Conservation (phyloP, 164 flowering plant genomes). For the Vitis rupestris region DNA sequence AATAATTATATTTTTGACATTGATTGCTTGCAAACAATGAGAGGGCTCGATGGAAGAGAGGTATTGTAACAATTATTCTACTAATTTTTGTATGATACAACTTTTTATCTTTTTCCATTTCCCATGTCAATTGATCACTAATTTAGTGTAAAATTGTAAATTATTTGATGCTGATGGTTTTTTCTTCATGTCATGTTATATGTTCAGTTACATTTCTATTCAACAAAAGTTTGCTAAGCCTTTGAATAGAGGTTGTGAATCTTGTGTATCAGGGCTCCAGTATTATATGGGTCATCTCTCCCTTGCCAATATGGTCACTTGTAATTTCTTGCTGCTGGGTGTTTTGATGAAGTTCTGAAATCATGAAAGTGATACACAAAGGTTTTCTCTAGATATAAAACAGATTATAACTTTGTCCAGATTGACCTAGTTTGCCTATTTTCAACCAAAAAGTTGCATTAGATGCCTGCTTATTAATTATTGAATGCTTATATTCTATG, state of each 20-base stretch:
- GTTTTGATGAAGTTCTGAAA: too few species aligned
- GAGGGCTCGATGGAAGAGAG: constrained; percentile 89
- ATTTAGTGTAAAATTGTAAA: too few species aligned
- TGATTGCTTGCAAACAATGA: constrained; percentile 94
- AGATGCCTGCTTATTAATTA: not conserved
- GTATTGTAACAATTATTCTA: constrained; percentile 28
- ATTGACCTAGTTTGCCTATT: too few species aligned
- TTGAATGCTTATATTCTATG: not conserved
- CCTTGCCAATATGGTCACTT: too few species aligned
- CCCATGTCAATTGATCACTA: not conserved
- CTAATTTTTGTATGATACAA: not conserved
- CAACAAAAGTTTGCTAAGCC: not conserved
- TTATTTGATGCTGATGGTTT: not conserved
- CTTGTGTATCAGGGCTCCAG: not conserved
- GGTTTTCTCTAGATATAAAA: too few species aligned
- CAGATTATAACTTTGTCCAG: too few species aligned
- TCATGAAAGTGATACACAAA: too few species aligned
- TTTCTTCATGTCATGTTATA: not conserved
- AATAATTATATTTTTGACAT: constrained; percentile 86
- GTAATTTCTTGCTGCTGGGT: too few species aligned
- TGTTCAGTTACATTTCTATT: not conserved
- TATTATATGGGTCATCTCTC: too few species aligned
- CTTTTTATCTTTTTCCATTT: not conserved
- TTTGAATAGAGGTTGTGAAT: not conserved
- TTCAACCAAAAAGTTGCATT: too few species aligned